Percentiles rank a stretch among this genome's conserved stretches.
Conservation (phyloP, 179 eudicot genomes). For the Sideroxylon spinosum region DNA sequence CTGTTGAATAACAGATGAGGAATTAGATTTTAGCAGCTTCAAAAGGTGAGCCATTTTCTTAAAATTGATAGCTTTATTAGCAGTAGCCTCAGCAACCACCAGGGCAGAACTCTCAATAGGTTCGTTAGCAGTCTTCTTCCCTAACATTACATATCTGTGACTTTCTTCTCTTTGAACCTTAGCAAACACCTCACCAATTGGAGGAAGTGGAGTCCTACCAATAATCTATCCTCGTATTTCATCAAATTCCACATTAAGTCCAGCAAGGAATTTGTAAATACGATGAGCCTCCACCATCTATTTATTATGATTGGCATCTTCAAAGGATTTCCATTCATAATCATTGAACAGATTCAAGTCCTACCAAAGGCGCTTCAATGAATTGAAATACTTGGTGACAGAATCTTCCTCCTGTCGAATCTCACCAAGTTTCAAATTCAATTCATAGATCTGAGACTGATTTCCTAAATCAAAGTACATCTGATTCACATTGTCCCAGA, state of each 20-base stretch:
- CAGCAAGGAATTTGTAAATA: neutral
- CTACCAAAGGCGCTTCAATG: too few species aligned
- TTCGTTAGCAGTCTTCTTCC: too few species aligned
- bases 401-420: too few species aligned
- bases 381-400: too few species aligned
- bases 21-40: neutral
- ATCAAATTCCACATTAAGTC: constrained; percentile 1
- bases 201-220: neutral
- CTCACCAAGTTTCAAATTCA: neutral
- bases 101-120: neutral
- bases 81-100: neutral
- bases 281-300: neutral
- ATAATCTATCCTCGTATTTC: neutral
- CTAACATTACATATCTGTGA: too few species aligned
- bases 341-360: neutral
- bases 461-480: too few species aligned
- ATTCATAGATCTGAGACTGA: constrained; percentile 7
- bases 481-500: too few species aligned
- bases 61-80: neutral
- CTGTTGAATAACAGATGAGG: neutral
- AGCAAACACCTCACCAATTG: neutral
- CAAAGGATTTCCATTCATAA: neutral
- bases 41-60: neutral
- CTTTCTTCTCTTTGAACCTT: neutral
- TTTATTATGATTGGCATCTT: neutral